Evolutionary conservation across 768 basidiomycete genomes (phyloP).

Genomic region (Hericium alpestre): DNA sequence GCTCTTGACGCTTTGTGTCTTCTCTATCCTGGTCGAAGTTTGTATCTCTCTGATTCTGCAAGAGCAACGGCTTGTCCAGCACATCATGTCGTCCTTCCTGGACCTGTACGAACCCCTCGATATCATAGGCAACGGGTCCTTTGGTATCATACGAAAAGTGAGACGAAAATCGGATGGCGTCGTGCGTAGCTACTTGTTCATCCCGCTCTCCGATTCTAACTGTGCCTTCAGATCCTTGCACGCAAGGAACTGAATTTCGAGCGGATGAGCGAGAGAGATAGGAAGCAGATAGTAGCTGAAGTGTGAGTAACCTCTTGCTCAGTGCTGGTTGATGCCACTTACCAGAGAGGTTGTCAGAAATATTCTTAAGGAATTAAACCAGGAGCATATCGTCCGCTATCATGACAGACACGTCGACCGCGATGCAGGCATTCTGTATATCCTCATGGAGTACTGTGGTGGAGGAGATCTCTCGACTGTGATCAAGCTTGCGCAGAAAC

Average conservation of each 20-base stretch:
- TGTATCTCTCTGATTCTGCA: not conserved
- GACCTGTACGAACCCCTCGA: slow-evolving; percentile 82
- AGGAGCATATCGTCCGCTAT: slow-evolving; percentile 94
- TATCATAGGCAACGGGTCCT: slow-evolving; percentile 92
- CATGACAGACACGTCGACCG: slow-evolving; percentile 88
- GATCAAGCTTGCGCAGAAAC: slow-evolving; percentile 69
- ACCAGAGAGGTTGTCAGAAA: slow-evolving; percentile 41
- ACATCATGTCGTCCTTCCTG: slow-evolving; percentile 30
- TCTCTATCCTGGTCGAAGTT: not conserved
- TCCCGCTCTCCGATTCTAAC: slow-evolving; percentile 2
- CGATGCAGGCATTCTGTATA: slow-evolving; percentile 85
- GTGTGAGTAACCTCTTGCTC: slow-evolving; percentile 51
- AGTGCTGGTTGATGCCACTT: not conserved
- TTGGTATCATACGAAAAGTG: slow-evolving; percentile 96
- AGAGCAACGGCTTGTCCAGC: not conserved
- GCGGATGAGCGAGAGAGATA: slow-evolving; percentile 89
- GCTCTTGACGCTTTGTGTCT: not conserved
- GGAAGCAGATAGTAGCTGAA: slow-evolving; percentile 95
- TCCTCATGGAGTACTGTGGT: slow-evolving; percentile 98
- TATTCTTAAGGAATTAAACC: slow-evolving; percentile 90
- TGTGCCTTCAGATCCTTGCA: slow-evolving; percentile 54
- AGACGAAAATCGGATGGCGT: slow-evolving; percentile 71
- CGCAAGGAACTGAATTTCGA: slow-evolving; percentile 97
- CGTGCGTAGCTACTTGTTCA: slow-evolving; percentile 36
- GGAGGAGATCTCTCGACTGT: slow-evolving; percentile 87